A percentile compares a stretch with the other conserved stretches of the same genome.
phyloP scores from a whole-genome alignment of 192 early-diverging fungal genomes.

The Umbelopsis sp. region DNA sequence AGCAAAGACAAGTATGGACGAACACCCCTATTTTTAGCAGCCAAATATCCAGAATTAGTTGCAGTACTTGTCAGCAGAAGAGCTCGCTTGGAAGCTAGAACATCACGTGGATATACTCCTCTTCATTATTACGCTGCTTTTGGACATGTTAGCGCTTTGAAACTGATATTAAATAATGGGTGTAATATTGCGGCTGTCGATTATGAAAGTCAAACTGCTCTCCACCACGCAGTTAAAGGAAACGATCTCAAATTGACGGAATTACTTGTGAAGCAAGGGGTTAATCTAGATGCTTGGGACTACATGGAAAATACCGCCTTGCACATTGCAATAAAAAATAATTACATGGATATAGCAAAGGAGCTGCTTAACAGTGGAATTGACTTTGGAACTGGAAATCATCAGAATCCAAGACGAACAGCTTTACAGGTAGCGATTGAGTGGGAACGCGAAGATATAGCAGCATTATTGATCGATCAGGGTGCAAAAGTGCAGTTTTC shows the following conservation, averaged over 20 bases:
- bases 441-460: background rate
- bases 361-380: background rate
- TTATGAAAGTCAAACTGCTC: background rate
- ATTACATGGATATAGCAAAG: background rate
- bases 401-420: background rate
- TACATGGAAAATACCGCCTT: background rate
- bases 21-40: background rate
- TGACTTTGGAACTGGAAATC: background rate
- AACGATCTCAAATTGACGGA: background rate
- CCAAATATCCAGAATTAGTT: background rate
- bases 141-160: background rate
- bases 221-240: background rate
- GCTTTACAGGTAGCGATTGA: background rate
- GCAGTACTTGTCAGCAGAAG: background rate
- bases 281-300: background rate
- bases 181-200: background rate
- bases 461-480: too few relatives aligned
- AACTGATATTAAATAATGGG: background rate
- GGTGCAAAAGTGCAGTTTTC: too few relatives aligned
- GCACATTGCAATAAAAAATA: background rate
- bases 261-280: background rate
- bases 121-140: background rate
- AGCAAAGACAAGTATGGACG: background rate
- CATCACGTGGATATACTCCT: background rate
- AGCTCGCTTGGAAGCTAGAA: background rate